phyloP scores from a whole-genome alignment of 108 stramenopile species.

The Cyclotella cryptica region DNA sequence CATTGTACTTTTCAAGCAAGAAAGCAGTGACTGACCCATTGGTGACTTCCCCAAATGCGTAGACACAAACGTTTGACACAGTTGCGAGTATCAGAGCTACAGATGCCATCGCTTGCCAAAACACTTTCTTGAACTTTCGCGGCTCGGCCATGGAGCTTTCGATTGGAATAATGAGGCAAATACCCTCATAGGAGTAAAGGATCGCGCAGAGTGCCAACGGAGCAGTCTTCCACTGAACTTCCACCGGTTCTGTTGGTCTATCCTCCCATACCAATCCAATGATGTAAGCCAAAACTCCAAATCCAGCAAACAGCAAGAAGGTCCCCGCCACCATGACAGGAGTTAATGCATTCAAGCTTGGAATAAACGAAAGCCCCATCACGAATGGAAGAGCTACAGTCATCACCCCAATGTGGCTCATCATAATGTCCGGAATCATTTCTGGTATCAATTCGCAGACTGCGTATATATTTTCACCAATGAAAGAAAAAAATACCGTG shows the following conservation, averaged over 20 bases:
- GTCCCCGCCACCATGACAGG: constrained; percentile 65
- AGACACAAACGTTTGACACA: constrained; percentile 59
- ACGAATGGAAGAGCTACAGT: constrained; percentile 62
- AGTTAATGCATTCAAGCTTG: constrained; percentile 57
- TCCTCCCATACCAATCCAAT: constrained; percentile 55
- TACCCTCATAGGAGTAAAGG: constrained; percentile 78
- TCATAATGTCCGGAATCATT: constrained; percentile 4
- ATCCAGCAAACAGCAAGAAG: constrained; percentile 48
- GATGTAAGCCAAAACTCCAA: constrained; percentile 56
- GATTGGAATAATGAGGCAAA: constrained; percentile 72
- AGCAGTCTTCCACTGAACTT: constrained; percentile 27
- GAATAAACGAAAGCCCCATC: constrained; percentile 56
- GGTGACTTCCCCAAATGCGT: constrained; percentile 69
- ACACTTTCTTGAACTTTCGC: constrained; percentile 50
- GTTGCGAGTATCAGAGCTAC: constrained; percentile 57
- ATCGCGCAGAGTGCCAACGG: constrained; percentile 78
- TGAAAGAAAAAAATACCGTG: constrained; percentile 79
- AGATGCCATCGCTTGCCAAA: constrained; percentile 55
- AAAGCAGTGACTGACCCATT: constrained; percentile 81
- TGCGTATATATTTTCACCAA: constrained; percentile 75
- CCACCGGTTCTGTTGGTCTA: constrained; percentile 35
- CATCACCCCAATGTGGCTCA: constrained; percentile 56
- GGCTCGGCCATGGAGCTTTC: constrained; percentile 67
- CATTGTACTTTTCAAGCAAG: constrained; percentile 51
- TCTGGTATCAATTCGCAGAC: constrained; percentile 29